Evolutionary conservation across 1,284 basidiomycete species (phyloP).

Genomic region (Leccinum griseonigrum): DNA sequence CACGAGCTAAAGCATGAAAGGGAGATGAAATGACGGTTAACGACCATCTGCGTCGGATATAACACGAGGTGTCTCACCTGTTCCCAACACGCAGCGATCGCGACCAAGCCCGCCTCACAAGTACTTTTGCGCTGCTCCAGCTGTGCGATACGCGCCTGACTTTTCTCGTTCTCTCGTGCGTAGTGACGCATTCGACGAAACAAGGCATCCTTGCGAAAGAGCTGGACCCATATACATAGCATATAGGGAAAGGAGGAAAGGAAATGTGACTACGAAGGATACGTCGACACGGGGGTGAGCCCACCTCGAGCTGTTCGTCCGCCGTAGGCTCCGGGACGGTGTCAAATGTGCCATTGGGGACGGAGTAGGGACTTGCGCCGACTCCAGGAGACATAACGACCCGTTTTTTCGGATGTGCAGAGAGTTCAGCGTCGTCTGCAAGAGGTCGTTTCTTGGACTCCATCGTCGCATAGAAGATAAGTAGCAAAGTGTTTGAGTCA

Average conservation of each 20-base stretch:
- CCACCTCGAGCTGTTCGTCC: conserved; percentile 71
- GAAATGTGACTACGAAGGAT: conserved; percentile 24
- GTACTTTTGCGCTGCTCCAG: conserved; percentile 72
- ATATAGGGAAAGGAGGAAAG: conserved; percentile 11
- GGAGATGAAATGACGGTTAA: background rate
- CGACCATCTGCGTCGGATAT: conserved; percentile 1
- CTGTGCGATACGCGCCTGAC: conserved; percentile 64
- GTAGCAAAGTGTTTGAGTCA: conserved; percentile 5
- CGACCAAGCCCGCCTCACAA: conserved; percentile 77
- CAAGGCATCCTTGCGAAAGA: conserved; percentile 88
- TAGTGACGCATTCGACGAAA: conserved; percentile 92
- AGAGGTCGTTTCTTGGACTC: conserved; percentile 65
- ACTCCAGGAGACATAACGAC: conserved; percentile 47
- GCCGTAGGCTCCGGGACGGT: conserved; percentile 53
- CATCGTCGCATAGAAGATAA: conserved; percentile 37
- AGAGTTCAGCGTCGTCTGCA: conserved; percentile 51
- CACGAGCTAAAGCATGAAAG: conserved; percentile 48
- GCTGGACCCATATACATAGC: conserved; percentile 38
- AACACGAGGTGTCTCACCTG: conserved; percentile 54
- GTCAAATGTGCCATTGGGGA: conserved; percentile 46
- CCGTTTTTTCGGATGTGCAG: conserved; percentile 60
- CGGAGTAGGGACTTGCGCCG: conserved; percentile 51
- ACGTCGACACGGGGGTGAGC: conserved; percentile 23
- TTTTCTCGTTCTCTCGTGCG: conserved; percentile 76
- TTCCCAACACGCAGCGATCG: conserved; percentile 87